These are phyloP conservation scores for Haematococcus sp. DNA, from an alignment of 139 green algal genomes.

Conservation along the genomic window DNA sequence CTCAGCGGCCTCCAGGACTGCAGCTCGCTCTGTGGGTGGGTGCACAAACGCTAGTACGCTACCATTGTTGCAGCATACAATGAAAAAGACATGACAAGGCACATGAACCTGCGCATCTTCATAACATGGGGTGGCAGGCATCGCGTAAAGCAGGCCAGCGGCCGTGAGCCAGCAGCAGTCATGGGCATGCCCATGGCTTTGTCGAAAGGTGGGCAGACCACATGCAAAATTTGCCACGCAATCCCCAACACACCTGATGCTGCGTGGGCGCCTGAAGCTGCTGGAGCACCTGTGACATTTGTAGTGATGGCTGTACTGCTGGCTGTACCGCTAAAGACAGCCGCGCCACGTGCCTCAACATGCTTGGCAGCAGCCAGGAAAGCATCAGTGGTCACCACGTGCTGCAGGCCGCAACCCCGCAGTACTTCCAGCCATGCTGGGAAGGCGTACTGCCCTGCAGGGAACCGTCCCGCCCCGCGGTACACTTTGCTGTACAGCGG, in stretches of 20 bases:
- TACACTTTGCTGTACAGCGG: constrained; percentile 57
- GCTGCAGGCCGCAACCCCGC: constrained; percentile 29
- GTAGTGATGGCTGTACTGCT: background rate
- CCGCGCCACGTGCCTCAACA: constrained; percentile 18
- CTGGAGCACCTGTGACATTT: too few species aligned
- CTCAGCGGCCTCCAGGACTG: background rate
- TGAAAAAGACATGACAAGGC: too few species aligned
- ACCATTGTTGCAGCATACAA: too few species aligned
- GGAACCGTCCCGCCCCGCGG: constrained; percentile 41
- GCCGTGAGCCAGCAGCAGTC: too few species aligned
- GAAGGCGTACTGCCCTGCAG: constrained; percentile 41
- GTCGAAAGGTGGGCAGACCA: too few species aligned
- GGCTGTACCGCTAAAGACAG: background rate
- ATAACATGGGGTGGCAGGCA: too few species aligned
- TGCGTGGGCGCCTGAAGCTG: too few species aligned
- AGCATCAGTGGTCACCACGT: constrained; percentile 16
- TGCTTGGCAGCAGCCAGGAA: constrained; percentile 39
- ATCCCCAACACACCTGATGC: background rate
- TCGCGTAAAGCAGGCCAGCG: too few species aligned
- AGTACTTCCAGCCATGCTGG: constrained; percentile 49
- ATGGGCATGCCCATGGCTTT: too few species aligned
- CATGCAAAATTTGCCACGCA: too few species aligned
- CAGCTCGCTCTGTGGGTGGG: background rate
- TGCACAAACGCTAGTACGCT: too few species aligned
- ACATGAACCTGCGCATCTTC: too few species aligned